phyloP scores from a whole-genome alignment of 1,284 basidiomycete genomes.

The Marasmius fiardii region DNA sequence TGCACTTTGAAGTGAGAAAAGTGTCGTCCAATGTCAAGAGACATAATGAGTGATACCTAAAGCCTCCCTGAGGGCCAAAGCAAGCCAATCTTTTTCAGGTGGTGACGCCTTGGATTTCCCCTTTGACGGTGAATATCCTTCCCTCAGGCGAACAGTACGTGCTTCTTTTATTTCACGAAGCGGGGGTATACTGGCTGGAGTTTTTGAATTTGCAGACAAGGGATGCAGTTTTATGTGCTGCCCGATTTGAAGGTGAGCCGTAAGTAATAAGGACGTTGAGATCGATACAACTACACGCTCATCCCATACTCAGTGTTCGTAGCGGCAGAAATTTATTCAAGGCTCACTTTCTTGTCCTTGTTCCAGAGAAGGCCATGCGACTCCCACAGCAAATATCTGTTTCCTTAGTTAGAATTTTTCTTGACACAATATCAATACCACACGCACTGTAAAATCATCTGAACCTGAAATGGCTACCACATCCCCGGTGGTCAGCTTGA shows the following conservation, averaged over 20 bases:
- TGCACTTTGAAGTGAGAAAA: slow-evolving; percentile 12
- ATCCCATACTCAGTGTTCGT: slow-evolving; percentile 12
- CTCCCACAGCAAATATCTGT: slow-evolving; percentile 61
- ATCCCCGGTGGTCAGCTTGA: slow-evolving; percentile 70
- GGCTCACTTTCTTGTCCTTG: slow-evolving; percentile 48
- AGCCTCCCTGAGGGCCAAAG: slow-evolving; percentile 56
- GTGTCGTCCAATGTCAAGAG: slow-evolving; percentile 9
- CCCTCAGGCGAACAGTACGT: slow-evolving; percentile 46
- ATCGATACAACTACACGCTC: slow-evolving; percentile 45
- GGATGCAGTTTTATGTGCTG: slow-evolving; percentile 44
- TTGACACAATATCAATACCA: not conserved
- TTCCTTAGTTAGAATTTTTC: not conserved
- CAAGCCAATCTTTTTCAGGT: slow-evolving; percentile 62
- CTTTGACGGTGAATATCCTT: slow-evolving; percentile 28
- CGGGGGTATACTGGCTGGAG: slow-evolving; percentile 43
- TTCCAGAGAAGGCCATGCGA: slow-evolving; percentile 69
- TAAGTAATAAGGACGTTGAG: slow-evolving; percentile 55
- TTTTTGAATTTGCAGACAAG: slow-evolving; percentile 37
- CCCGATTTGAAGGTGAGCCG: slow-evolving; percentile 49
- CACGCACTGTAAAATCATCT: slow-evolving; percentile 31
- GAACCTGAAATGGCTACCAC: slow-evolving; percentile 51
- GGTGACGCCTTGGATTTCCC: slow-evolving; percentile 18
- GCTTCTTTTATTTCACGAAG: slow-evolving; percentile 48
- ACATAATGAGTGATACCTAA: slow-evolving; percentile 46
- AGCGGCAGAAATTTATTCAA: slow-evolving; percentile 19